Evolutionary conservation across 2,329 filamentous ascomycete genomes (phyloP), one percentile per base, ranked within the genome.

Genomic region (Epichloe typhina): DNA sequence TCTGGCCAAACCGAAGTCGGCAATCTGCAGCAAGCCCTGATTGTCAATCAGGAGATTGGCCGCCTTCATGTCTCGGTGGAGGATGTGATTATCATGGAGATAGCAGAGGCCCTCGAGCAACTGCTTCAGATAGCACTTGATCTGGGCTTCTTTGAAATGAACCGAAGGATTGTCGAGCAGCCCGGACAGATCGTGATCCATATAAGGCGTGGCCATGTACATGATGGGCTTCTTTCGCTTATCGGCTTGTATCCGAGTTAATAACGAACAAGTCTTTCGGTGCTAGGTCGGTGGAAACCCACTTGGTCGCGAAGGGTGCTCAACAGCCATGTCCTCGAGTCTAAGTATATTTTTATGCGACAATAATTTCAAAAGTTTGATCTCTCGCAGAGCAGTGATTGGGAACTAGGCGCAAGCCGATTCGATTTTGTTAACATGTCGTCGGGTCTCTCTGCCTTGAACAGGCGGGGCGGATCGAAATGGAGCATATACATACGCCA

Each of bases 181-280:
- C 43, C 93, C 93, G 8, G 91, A 95, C n/a, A 98, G 77, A 69
- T 98, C 93, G 69, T 98, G 93, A 60, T 97, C 90, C 89, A 97
- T 96, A 67, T 98, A 98, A 6, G 91, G 93, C 43, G 84, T 96
- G 48, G 95, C 91, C 93, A 98, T 98, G 70, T 97, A 97, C 75
- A 98, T 89, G 59, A 90, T 90, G 3, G 84, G 83, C 53, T 84
- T 81, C 67, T 87, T 89, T 58, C 84, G 79, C 67, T 88, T 87
- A 64, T 91, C 86, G 59, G 79, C 81, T 83, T 60, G 19, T 11
- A 6, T 26, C 31, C 23, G 15, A 33, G 43, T 26, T 26, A 11
- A 5, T 5, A 47, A 13, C 23, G 17, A 40, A 40, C 23, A 15
- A 15, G 17, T 37, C 33, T 12, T 12, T n/a, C n/a, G 5, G 17